Conservation (phyloP, 2,329 filamentous ascomycete species). For the Neophaeococcomyces aloes region DNA sequence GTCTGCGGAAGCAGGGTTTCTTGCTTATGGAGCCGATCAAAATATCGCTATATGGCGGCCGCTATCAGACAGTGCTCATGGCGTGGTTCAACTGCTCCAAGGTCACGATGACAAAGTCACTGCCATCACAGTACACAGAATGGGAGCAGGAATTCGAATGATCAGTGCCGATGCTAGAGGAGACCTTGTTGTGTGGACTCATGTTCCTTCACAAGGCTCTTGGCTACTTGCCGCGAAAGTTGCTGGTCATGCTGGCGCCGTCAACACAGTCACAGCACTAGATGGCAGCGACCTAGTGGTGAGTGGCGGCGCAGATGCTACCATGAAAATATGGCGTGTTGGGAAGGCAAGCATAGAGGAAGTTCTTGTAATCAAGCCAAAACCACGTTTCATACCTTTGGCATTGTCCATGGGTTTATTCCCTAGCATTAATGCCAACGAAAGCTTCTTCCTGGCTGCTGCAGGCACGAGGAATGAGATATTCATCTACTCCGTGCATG, state of each 20-base stretch:
- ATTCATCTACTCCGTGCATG: constrained; percentile 61
- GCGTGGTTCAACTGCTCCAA: constrained; percentile 56
- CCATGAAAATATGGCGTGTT: constrained; percentile 58
- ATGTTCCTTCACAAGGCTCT: constrained; percentile 15
- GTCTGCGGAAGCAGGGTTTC: constrained; percentile 55
- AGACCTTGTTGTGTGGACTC: constrained; percentile 54
- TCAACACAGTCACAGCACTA: constrained; percentile 53
- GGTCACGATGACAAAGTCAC: constrained; percentile 76
- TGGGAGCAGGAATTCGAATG: no score
- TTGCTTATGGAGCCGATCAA: constrained; percentile 82
- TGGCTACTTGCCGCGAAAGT: constrained; percentile 32
- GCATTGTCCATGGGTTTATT: constrained; percentile 59
- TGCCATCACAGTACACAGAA: constrained; percentile 65
- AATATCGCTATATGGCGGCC: constrained; percentile 82
- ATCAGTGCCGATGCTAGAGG: constrained; percentile 76
- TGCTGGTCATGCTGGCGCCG: constrained; percentile 58
- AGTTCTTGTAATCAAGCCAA: constrained; percentile 60
- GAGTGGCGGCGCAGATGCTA: constrained; percentile 54
- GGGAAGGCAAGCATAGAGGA: constrained; percentile 36
- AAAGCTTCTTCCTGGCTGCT: constrained; percentile 58
- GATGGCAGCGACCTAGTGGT: constrained; percentile 41
- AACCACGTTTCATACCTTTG: constrained; percentile 72
- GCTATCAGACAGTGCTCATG: constrained; percentile 36
- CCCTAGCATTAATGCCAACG: constrained; percentile 38
- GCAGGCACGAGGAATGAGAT: constrained; percentile 75